A percentile compares a stretch with the other conserved stretches of the same genome.
Conservation (phyloP, 352 stramenopile species). For the Pilasporangium apinafurcum region DNA sequence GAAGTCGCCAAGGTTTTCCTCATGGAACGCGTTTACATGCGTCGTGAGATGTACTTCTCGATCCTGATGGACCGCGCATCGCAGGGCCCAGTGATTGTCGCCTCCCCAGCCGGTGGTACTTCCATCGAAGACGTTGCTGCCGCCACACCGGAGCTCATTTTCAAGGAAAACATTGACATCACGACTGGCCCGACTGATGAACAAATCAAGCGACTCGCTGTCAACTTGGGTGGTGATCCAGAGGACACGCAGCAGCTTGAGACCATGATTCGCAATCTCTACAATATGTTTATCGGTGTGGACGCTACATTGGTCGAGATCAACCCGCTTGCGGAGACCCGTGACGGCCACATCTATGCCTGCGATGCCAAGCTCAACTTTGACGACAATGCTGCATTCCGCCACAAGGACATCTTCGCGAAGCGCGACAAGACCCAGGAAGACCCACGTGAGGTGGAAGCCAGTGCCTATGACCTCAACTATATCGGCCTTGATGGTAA, state of each 20-base stretch:
- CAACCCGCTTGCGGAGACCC: conserved; percentile 97
- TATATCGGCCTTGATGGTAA: conserved; percentile 99
- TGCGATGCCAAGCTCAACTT: conserved; percentile 99
- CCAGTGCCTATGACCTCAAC: conserved; percentile 95
- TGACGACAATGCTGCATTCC: conserved; percentile 97
- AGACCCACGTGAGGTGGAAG: conserved; percentile 94
- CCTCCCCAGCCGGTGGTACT: conserved; percentile 90
- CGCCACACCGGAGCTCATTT: conserved; percentile 90
- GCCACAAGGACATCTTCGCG: conserved; percentile 93
- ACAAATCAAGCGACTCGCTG: conserved; percentile 69
- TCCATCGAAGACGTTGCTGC: conserved; percentile 97
- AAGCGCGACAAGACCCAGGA: conserved; percentile 90
- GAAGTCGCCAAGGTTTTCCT: conserved; percentile 89
- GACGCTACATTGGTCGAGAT: conserved; percentile 98
- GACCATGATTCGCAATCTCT: conserved; percentile 85
- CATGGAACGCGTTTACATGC: conserved; percentile 92
- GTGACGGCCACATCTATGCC: conserved; percentile 92
- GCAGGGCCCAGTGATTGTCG: conserved; percentile 95
- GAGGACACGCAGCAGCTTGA: conserved; percentile 52
- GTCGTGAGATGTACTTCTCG: conserved; percentile 97
- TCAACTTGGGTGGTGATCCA: conserved; percentile 61
- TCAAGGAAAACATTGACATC: conserved; percentile 95
- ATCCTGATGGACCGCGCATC: conserved; percentile 97
- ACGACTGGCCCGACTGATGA: conserved; percentile 84
- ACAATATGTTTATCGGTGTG: conserved; percentile 94